Percentiles rank a stretch among this genome's conserved stretches.
Evolutionary conservation across 768 basidiomycete genomes (phyloP).

Genomic region (Cubamyces lactineus): DNA sequence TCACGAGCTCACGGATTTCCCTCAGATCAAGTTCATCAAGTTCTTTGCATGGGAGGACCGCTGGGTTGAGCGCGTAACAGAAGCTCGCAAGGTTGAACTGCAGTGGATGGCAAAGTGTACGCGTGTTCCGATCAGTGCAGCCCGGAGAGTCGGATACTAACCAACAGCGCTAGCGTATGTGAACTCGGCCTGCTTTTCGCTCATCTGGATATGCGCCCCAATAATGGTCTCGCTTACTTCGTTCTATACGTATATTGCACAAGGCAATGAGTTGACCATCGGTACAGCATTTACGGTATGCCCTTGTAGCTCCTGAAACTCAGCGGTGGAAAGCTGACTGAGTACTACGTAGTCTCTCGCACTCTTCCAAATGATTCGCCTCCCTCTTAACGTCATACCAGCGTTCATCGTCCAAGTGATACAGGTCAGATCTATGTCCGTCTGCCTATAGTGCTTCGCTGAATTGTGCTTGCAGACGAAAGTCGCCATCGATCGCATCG

Average conservation of each 20-base stretch:
- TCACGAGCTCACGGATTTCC: not conserved
- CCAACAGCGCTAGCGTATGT: slow-evolving; percentile 52
- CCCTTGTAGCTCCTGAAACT: slow-evolving; percentile 1
- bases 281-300: slow-evolving; percentile 82
- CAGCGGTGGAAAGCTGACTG: not conserved
- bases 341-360: slow-evolving; percentile 67
- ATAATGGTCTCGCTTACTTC: slow-evolving; percentile 80
- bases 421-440: slow-evolving; percentile 40
- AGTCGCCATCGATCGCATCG: slow-evolving; percentile 65
- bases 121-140: not conserved
- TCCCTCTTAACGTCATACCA: slow-evolving; percentile 80
- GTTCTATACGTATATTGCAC: slow-evolving; percentile 74
- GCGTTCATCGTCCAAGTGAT: slow-evolving; percentile 79
- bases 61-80: slow-evolving; percentile 69
- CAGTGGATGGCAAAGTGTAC: slow-evolving; percentile 75
- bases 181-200: slow-evolving; percentile 71
- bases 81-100: slow-evolving; percentile 71
- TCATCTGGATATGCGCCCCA: slow-evolving; percentile 77
- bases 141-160: not conserved
- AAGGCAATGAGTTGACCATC: slow-evolving; percentile 75
- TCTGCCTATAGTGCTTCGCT: slow-evolving; percentile 1
- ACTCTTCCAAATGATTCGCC: slow-evolving; percentile 81
- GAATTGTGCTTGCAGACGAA: slow-evolving; percentile 41
- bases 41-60: slow-evolving; percentile 83
- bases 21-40: slow-evolving; percentile 73